phyloP scores from a whole-genome alignment of 1,284 basidiomycete genomes.

The Ceratorhiza oryzae-sativae region DNA sequence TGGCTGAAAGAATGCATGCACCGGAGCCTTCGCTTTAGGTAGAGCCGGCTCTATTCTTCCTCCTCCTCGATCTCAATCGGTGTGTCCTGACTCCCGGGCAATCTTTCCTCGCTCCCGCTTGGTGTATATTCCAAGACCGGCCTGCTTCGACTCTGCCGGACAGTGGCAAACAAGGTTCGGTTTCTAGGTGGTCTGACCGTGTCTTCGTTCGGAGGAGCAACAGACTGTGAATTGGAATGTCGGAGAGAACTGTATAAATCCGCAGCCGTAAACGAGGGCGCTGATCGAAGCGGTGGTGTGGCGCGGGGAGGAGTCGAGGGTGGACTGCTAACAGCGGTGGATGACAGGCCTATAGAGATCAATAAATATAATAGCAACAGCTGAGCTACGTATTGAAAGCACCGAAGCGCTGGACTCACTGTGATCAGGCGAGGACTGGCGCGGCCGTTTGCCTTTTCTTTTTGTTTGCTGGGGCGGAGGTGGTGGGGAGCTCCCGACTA shows the following conservation, averaged over 20 bases:
- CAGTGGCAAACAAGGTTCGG: background rate
- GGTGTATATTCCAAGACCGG: background rate
- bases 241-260: constrained; percentile 4
- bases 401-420: background rate
- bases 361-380: background rate
- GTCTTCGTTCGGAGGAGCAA: background rate
- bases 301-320: constrained; percentile 21
- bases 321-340: background rate
- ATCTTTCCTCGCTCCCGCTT: background rate
- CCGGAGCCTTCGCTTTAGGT: background rate
- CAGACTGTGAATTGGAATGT: background rate
- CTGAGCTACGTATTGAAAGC: background rate
- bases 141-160: constrained; percentile 2
- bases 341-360: background rate
- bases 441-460: background rate
- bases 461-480: background rate
- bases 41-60: background rate
- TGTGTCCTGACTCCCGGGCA: constrained; percentile 25
- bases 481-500: constrained; percentile 8
- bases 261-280: background rate
- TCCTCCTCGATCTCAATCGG: constrained; percentile 32
- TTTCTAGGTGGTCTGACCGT: background rate
- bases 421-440: background rate
- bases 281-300: background rate
- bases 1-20: constrained; percentile 34